phyloP scores from a whole-genome alignment of 2,329 filamentous ascomycete species.

The Monilinia polystroma region DNA sequence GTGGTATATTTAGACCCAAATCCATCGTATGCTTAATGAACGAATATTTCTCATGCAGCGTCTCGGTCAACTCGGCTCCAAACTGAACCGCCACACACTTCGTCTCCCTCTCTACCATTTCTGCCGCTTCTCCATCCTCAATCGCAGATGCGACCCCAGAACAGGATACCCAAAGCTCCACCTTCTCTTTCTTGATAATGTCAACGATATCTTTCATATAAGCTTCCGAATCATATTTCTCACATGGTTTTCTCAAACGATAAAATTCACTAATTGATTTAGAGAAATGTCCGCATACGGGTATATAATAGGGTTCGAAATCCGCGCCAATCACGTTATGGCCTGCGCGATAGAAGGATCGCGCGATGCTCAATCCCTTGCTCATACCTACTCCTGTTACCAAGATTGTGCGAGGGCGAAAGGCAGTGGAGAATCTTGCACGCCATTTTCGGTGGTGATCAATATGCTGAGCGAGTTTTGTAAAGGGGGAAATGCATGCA shows the following conservation, averaged over 20 bases:
- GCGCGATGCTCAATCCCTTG: constrained; percentile 66
- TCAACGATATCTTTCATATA: constrained; percentile 59
- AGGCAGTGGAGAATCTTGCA: constrained; percentile 18
- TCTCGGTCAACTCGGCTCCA: constrained; percentile 53
- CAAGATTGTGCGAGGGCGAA: constrained; percentile 51
- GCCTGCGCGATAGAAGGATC: constrained; percentile 61
- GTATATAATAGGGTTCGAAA: constrained; percentile 50
- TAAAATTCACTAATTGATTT: constrained; percentile 56
- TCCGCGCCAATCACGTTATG: constrained; percentile 74
- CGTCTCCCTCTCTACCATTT: constrained; percentile 57
- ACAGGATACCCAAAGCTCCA: constrained; percentile 72
- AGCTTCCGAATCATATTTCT: constrained; percentile 37
- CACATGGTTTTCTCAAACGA: constrained; percentile 37
- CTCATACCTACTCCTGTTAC: constrained; percentile 73
- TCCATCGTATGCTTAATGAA: constrained; percentile 60
- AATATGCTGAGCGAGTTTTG: constrained; percentile 24
- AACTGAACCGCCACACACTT: constrained; percentile 64
- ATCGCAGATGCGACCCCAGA: constrained; percentile 44
- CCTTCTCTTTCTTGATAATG: constrained; percentile 58
- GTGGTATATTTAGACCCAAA: constrained; percentile 54
- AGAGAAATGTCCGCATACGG: constrained; percentile 59
- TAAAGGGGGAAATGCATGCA: constrained; percentile 27
- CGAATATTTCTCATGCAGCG: constrained; percentile 57
- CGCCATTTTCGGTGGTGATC: constrained; percentile 30
- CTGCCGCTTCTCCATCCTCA: constrained; percentile 65